A percentile compares a stretch with the other conserved stretches of the same genome.
These are phyloP conservation scores for Epichloe gansuensis DNA, from an alignment of 2,329 filamentous ascomycete species.

Conservation along the genomic window DNA sequence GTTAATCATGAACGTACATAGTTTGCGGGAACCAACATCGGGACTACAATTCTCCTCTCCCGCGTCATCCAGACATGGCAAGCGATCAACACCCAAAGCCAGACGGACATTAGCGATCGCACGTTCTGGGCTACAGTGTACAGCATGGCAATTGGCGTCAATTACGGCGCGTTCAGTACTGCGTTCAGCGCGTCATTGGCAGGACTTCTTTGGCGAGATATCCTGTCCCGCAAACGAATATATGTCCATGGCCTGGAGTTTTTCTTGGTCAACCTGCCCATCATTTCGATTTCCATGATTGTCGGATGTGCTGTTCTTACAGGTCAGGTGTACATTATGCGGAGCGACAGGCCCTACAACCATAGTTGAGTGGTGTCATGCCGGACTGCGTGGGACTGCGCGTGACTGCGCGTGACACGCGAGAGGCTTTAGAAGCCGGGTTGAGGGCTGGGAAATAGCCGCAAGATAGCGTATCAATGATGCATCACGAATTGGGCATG, in stretches of 20 bases:
- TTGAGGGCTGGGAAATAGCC: not conserved
- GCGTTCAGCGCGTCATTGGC: conserved; percentile 61
- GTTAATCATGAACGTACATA: conserved; percentile 16
- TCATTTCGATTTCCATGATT: conserved; percentile 56
- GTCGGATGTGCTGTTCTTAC: conserved; percentile 49
- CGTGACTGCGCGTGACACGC: not conserved
- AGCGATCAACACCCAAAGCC: conserved; percentile 37
- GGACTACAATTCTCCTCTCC: conserved; percentile 59
- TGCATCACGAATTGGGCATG: no score
- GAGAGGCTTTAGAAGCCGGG: not conserved
- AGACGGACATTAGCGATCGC: conserved; percentile 42
- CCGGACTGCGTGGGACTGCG: no score
- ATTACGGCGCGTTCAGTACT: conserved; percentile 61
- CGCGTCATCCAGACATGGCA: conserved; percentile 59
- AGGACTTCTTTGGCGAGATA: conserved; percentile 60
- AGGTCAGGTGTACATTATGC: conserved; percentile 47
- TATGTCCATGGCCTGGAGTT: conserved; percentile 51
- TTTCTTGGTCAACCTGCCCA: conserved; percentile 54
- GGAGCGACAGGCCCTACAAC: conserved; percentile 8
- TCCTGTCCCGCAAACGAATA: conserved; percentile 55
- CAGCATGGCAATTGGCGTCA: conserved; percentile 61
- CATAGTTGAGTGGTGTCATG: not conserved
- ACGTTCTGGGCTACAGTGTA: conserved; percentile 65
- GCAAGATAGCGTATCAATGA: not conserved
- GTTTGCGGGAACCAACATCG: conserved; percentile 69